Evolutionary conservation across 2,329 filamentous ascomycete species (phyloP), one percentile per base, ranked within the genome.

Genomic region (Fusarium nisikadoi): DNA sequence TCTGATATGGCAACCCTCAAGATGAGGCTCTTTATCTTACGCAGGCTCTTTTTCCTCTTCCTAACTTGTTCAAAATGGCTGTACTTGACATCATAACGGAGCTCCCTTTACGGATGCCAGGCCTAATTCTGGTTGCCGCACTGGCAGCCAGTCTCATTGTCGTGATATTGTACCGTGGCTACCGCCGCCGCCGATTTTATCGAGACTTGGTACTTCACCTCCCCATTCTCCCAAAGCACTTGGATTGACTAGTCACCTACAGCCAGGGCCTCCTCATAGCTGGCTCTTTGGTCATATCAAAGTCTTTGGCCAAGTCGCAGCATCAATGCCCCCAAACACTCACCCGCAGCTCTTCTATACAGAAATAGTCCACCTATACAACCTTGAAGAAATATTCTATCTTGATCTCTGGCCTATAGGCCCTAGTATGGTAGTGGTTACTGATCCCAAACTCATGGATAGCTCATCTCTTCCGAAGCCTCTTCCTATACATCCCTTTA

Each of bases 241-340:
- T 16, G 10, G 13, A 20, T 5, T 12, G 42, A 52, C 59, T 56
- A 20, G 65, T 43, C 12, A 0, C 4, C 4, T 1, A 27, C 14
- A 70, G 61, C 61, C 70, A 1, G 57, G 69, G 0, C 69, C 70
- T 19, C 70, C 61, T 6, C 65, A 72, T n/a, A 66, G 69, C 16
- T 72, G 64, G 65, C n/a, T 72, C 6, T 45, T 60, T 1, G 69
- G 69, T 4, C 69, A 72, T 10, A 57, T 72, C 41, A 56, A 60
- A 20, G 42, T 53, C 12, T 35, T 72, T 3, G 45, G 49, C 12
- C 47, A 67, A 9, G 46, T 72, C 10, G 19, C 65, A 10, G 33
- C 54, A 11, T 31, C 23, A 9, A 47, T 72, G 54, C 69, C 70
- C 2, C 57, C 25, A 25, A 72, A 72, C 33, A 57, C 27, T 8